Conservation (phyloP, 805 yeast genomes). For the Yamadazyma kitorensis region DNA sequence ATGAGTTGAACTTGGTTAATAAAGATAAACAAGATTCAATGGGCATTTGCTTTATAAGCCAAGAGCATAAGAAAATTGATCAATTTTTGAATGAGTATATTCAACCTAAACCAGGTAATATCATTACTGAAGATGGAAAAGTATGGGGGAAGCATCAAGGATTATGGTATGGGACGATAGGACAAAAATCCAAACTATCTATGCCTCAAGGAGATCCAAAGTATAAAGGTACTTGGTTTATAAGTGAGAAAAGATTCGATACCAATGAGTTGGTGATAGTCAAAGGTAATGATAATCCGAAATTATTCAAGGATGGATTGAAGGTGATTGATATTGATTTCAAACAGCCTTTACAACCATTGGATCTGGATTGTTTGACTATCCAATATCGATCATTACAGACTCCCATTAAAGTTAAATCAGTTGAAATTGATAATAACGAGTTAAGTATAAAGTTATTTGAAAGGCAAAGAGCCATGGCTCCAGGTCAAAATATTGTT, state of each 20-base stretch:
- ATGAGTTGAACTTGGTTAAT: slow-evolving; percentile 48
- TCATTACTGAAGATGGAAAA: slow-evolving; percentile 70
- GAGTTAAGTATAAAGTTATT: slow-evolving; percentile 37
- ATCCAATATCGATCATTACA: slow-evolving; percentile 79
- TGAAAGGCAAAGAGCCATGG: slow-evolving; percentile 64
- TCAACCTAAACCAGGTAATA: slow-evolving; percentile 69
- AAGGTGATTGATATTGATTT: slow-evolving; percentile 48
- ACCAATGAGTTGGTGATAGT: slow-evolving; percentile 80
- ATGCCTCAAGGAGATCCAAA: slow-evolving; percentile 88
- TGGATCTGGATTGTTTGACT: slow-evolving; percentile 7
- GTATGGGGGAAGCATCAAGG: slow-evolving; percentile 85
- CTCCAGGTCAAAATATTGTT: slow-evolving; percentile 86
- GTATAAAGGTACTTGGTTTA: slow-evolving; percentile 82
- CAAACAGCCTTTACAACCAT: slow-evolving; percentile 25
- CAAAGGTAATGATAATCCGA: slow-evolving; percentile 58
- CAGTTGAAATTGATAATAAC: slow-evolving; percentile 15
- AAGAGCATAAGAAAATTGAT: slow-evolving; percentile 57
- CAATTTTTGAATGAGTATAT: slow-evolving; percentile 75
- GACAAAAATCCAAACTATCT: slow-evolving; percentile 75
- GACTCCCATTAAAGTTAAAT: slow-evolving; percentile 41
- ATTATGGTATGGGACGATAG: slow-evolving; percentile 92
- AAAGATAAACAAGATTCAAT: slow-evolving; percentile 90
- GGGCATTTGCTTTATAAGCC: slow-evolving; percentile 88
- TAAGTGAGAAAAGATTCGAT: slow-evolving; percentile 62
- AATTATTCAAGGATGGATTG: slow-evolving; percentile 42